Conservation (phyloP, 2,329 filamentous ascomycete genomes). For the Blastomyces percursus region DNA sequence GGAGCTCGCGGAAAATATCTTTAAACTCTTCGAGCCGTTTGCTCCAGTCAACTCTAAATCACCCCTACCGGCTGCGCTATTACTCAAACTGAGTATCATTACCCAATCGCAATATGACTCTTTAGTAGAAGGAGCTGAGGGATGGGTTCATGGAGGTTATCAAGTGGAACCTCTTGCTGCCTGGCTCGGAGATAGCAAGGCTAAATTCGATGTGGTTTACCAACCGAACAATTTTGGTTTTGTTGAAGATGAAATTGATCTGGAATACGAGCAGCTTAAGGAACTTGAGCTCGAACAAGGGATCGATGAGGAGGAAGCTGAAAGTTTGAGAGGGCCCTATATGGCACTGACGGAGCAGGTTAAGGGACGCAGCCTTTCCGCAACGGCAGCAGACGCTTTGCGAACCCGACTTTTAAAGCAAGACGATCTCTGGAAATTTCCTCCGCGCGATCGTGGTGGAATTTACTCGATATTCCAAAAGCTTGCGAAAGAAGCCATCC, state of each 20-base stretch:
- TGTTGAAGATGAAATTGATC: conserved; percentile 49
- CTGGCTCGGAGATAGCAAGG: conserved; percentile 47
- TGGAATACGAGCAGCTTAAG: conserved; percentile 50
- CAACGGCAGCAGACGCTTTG: conserved; percentile 26
- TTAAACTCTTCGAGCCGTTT: conserved; percentile 35
- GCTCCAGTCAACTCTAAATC: conserved; percentile 23
- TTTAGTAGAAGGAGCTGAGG: conserved; percentile 40
- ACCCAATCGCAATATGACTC: conserved; percentile 53
- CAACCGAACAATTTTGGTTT: conserved; percentile 41
- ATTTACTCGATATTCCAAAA: conserved; percentile 57
- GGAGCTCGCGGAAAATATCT: conserved; percentile 33
- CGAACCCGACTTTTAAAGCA: conserved; percentile 24
- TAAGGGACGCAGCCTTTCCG: conserved; percentile 15
- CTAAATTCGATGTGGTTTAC: conserved; percentile 36
- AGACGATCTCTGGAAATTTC: conserved; percentile 52
- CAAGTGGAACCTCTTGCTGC: conserved; percentile 34
- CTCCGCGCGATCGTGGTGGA: conserved; percentile 44
- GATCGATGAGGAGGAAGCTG: conserved; percentile 43
- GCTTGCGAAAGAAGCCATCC: conserved; percentile 41
- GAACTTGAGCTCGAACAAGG: conserved; percentile 50
- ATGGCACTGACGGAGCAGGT: conserved; percentile 36
- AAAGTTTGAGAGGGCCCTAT: conserved; percentile 40
- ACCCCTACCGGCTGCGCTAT: conserved; percentile 44
- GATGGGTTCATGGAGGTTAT: conserved; percentile 31
- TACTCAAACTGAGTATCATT: conserved; percentile 49